Conservation (phyloP, 441 rosid genomes). For the Populus hybrid region DNA sequence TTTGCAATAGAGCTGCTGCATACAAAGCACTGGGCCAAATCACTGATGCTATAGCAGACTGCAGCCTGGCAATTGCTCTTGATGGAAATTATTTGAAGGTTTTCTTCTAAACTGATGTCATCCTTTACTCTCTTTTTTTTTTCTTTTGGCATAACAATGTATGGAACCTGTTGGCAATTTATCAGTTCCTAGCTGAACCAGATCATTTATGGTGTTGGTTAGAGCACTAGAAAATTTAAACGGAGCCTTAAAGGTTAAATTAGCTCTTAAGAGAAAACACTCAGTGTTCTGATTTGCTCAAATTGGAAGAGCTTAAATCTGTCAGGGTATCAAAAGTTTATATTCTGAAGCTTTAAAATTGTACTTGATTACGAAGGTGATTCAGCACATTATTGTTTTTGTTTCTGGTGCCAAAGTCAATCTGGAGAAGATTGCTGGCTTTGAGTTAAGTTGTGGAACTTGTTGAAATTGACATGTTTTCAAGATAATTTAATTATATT, state of each 20-base stretch:
- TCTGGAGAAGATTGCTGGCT: background rate
- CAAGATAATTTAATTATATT: background rate
- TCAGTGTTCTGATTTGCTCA: background rate
- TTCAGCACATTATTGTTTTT: background rate
- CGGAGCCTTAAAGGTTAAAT: background rate
- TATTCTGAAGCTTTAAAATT: conserved; percentile 3
- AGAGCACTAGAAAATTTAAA: background rate
- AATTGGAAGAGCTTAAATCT: background rate
- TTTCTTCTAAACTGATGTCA: conserved; percentile 16
- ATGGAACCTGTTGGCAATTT: background rate
- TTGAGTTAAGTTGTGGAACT: background rate
- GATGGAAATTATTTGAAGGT: conserved; percentile 89
- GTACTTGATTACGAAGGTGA: background rate
- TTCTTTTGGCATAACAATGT: background rate
- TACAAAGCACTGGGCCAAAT: conserved; percentile 76
- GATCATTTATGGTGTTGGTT: conserved; percentile 1
- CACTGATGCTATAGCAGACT: conserved; percentile 91
- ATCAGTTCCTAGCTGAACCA: background rate
- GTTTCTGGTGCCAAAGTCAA: background rate
- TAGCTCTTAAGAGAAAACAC: background rate
- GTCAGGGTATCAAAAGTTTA: background rate
- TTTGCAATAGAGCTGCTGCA: conserved; percentile 96
- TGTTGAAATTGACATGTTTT: background rate
- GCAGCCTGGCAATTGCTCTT: conserved; percentile 95
- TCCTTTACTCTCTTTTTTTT: background rate